phyloP scores from a whole-genome alignment of 2,329 filamentous ascomycete species.

The Phaeosphaeria sp. region DNA sequence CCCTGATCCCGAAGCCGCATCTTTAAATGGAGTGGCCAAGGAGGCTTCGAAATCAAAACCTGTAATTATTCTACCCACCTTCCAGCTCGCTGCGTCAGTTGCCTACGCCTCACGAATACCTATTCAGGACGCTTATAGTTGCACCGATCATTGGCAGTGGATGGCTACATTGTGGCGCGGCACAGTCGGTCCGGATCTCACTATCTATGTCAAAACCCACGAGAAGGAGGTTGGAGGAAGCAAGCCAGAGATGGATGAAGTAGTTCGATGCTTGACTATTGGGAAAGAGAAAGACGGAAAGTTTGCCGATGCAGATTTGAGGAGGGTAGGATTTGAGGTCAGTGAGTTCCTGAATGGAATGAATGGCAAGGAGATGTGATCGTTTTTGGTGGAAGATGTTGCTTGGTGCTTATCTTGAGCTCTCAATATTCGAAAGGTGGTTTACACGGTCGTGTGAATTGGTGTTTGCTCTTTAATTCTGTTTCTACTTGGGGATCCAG shows the following conservation, averaged over 20 bases:
- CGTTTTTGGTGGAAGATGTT: neutral
- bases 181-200: slow-evolving; percentile 80
- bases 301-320: slow-evolving; percentile 61
- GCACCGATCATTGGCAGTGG: slow-evolving; percentile 97
- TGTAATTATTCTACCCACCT: slow-evolving; percentile 78
- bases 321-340: slow-evolving; percentile 84
- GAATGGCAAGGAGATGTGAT: neutral
- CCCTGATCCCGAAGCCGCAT: slow-evolving; percentile 1
- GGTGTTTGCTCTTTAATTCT: neutral
- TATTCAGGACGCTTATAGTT: slow-evolving; percentile 77
- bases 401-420: neutral
- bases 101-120: slow-evolving; percentile 74
- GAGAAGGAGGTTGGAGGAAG: slow-evolving; percentile 37
- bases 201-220: slow-evolving; percentile 66
- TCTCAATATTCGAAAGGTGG: neutral
- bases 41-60: slow-evolving; percentile 56
- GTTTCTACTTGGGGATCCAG: neutral
- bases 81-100: slow-evolving; percentile 80
- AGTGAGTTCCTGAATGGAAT: slow-evolving; percentile 72
- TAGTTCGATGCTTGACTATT: slow-evolving; percentile 49
- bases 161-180: slow-evolving; percentile 93
- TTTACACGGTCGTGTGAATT: neutral
- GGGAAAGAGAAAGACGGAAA: slow-evolving; percentile 38
- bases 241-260: slow-evolving; percentile 52
- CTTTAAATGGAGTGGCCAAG: slow-evolving; percentile 8